phyloP scores from a whole-genome alignment of 257 asterid genomes.

The Fraxinus americana region DNA sequence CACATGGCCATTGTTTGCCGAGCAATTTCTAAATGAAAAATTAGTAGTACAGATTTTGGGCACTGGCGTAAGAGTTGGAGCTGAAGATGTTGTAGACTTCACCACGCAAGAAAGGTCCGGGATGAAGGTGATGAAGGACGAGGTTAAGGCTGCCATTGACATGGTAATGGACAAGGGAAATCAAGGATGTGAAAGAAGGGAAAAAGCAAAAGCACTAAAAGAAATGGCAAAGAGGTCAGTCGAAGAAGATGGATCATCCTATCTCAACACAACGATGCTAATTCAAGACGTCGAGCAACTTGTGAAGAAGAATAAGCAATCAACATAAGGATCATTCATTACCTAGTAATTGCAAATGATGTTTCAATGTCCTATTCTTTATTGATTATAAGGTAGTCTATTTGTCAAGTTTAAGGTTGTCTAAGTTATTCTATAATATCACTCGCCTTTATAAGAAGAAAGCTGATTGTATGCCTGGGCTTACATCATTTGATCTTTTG shows the following conservation, averaged over 20 bases:
- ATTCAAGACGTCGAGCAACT: conserved; percentile 31
- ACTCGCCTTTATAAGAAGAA: neutral
- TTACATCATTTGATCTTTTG: no score
- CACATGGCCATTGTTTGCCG: conserved; percentile 50
- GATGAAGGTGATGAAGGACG: conserved; percentile 24
- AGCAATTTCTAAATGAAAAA: conserved; percentile 50
- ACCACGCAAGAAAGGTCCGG: conserved; percentile 24
- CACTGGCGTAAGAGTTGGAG: conserved; percentile 34
- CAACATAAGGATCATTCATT: neutral
- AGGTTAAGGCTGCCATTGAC: conserved; percentile 26
- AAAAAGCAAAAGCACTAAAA: conserved; percentile 24
- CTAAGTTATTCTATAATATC: neutral
- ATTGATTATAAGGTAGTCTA: no score
- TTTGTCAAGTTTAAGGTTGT: neutral
- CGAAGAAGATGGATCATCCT: conserved; percentile 32
- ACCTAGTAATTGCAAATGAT: neutral
- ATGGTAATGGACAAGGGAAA: conserved; percentile 26
- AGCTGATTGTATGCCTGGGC: neutral
- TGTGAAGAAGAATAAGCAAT: conserved; percentile 7
- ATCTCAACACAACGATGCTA: conserved; percentile 16
- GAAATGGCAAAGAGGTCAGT: conserved; percentile 26
- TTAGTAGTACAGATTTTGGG: conserved; percentile 27
- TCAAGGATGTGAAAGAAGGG: conserved; percentile 33
- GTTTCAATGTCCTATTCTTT: neutral
- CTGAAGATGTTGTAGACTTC: conserved; percentile 15